Conservation (phyloP, 2,329 filamentous ascomycete genomes). For the Juglanconis sp. region DNA sequence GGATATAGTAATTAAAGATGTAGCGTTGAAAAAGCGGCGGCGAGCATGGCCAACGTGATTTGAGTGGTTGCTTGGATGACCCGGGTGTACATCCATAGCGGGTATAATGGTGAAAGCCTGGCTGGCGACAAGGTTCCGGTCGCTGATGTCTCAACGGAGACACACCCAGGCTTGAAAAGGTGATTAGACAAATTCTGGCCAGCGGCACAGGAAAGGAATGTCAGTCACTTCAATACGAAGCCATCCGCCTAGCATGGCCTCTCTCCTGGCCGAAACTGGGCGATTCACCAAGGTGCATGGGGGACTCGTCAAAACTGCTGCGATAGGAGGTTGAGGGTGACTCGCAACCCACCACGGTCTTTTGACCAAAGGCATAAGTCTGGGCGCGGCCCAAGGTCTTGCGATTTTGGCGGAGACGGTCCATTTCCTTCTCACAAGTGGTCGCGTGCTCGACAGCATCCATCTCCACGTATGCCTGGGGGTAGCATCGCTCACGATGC, state of each 20-base stretch:
- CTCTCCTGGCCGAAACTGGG: conserved; percentile 47
- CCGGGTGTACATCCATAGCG: neutral
- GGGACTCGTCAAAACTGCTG: conserved; percentile 37
- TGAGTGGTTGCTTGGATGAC: conserved; percentile 2
- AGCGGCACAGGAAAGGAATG: neutral
- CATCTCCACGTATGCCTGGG: conserved; percentile 97
- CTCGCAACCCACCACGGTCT: conserved; percentile 52
- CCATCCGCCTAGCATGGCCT: conserved; percentile 57
- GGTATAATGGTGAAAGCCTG: conserved; percentile 2
- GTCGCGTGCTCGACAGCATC: conserved; percentile 84
- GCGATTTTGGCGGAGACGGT: conserved; percentile 80
- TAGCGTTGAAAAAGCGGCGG: conserved; percentile 10
- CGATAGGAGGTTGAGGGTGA: conserved; percentile 57
- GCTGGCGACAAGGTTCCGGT: neutral
- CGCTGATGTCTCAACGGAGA: neutral
- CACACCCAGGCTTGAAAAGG: neutral
- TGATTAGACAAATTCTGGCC: neutral
- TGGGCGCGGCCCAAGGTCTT: conserved; percentile 83
- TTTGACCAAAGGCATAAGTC: conserved; percentile 91
- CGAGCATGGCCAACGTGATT: conserved; percentile 4
- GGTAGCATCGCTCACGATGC: conserved; percentile 78
- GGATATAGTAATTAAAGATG: conserved; percentile 17
- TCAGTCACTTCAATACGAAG: conserved; percentile 51
- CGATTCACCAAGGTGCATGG: conserved; percentile 41
- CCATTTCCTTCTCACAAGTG: conserved; percentile 92